Base-by-base conservation (phyloP, 164 flowering plant genomes). In the Stephania cephalantha region DNA sequence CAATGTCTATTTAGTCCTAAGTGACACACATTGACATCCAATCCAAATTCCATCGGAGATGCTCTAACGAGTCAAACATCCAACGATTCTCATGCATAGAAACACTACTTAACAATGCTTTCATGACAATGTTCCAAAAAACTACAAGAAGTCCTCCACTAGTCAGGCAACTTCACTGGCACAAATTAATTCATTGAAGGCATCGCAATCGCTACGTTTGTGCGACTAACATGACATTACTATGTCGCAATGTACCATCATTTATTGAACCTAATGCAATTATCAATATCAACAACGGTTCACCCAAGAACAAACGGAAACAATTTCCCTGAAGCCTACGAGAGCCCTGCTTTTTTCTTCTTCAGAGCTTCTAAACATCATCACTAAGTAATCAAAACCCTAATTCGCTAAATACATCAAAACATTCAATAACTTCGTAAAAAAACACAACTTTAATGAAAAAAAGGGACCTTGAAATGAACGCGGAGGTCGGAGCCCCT, bases 401-500 rank as follows among this genome's bases (percentile, higher is more conserved):
- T 35, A 35, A 35, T 35, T 35, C 42, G 42, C 42, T n/a, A n/a
- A n/a, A n/a, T n/a, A n/a, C 42, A 35, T 35, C 42, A 35, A 35
- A 2, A 35, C 42, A 35, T 4, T 35, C 42, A 35, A 35, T 4
- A 2, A 35, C 42, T 35, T 35, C n/a, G 42, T 35, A 35, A 35
- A 35, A n/a, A 35, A 35, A 35, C 42, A 35, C 42, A 35, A 35
- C 42, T 35, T 35, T 35, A 35, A 35, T 35, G 4, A 35, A 35
- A 35, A 35, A 35, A 35, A 75, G 42, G 17, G 79, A 91, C 95
- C 93, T 89, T 91, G 80, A 91, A 91, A 77, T 91, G 96, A 83
- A 87, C 91, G 46, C 93, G 81, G 70, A 91, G 96, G 75, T 88
- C 91, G 0, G 90, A 86, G 18, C 96, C 96, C 82, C 92, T 82